Conservation (phyloP, 225 moss, liverwort and hornwort species). For the Marchantia polymorpha region DNA sequence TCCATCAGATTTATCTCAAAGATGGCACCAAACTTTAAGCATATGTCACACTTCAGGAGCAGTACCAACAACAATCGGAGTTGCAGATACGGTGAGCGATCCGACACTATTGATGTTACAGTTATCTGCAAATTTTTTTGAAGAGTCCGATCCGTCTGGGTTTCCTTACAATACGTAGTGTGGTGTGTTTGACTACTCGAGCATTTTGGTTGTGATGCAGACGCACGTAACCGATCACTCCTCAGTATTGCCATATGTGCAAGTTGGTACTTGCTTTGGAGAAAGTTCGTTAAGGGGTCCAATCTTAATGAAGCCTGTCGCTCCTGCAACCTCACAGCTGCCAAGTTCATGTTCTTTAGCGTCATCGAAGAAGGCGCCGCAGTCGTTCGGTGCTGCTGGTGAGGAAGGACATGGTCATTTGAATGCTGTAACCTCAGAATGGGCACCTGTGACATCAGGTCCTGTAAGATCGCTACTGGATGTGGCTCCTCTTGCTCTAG, state of each 20-base stretch:
- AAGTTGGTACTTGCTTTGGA: not conserved
- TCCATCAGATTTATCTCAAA: slow-evolving; percentile 7
- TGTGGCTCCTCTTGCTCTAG: slow-evolving; percentile 76
- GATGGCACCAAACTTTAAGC: slow-evolving; percentile 21
- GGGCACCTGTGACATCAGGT: slow-evolving; percentile 66
- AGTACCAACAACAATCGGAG: not conserved
- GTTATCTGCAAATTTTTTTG: not conserved
- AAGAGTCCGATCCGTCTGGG: not conserved
- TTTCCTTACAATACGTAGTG: not conserved
- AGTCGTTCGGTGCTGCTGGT: not conserved
- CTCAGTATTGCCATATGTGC: not conserved
- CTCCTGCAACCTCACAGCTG: not conserved
- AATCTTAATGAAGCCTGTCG: not conserved
- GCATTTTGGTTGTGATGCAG: not conserved
- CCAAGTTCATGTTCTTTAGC: not conserved
- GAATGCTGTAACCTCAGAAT: slow-evolving; percentile 27
- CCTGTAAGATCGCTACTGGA: slow-evolving; percentile 83
- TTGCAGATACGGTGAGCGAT: not conserved
- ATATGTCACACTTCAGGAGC: not conserved
- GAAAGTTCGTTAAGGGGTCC: not conserved
- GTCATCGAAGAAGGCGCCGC: not conserved
- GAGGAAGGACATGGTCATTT: not conserved
- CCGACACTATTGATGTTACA: not conserved
- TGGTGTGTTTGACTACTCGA: not conserved
- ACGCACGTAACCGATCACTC: not conserved